Conservation (phyloP, 2,329 filamentous ascomycete species). For the Trichoderma polysporum region DNA sequence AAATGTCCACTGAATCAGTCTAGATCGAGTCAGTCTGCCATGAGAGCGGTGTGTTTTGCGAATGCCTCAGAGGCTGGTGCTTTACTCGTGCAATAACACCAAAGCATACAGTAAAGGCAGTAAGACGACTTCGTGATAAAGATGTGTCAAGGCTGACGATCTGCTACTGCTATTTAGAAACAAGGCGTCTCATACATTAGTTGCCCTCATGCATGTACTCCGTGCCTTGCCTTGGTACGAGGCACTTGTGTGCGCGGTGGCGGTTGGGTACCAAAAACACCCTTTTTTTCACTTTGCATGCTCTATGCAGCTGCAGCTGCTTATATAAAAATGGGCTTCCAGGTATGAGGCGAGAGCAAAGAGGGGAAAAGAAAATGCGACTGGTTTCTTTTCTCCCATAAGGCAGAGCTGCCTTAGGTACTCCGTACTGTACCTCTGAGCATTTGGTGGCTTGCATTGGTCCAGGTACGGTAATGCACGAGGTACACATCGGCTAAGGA, state of each 20-base stretch:
- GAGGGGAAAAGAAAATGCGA: neutral
- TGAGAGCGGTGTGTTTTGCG: neutral
- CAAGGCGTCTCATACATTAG: slow-evolving; percentile 3
- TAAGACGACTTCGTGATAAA: neutral
- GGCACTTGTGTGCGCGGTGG: neutral
- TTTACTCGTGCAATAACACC: neutral
- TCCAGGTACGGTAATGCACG: neutral
- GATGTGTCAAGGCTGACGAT: neutral
- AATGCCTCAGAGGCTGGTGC: neutral
- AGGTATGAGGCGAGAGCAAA: neutral
- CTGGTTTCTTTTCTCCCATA: neutral
- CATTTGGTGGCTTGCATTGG: neutral
- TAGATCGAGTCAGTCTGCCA: neutral
- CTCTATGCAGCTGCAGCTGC: neutral
- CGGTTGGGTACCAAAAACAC: slow-evolving; percentile 4
- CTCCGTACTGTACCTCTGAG: neutral
- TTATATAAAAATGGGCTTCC: neutral
- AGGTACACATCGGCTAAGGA: neutral
- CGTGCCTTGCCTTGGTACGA: neutral
- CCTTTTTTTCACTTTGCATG: neutral
- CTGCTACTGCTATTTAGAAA: neutral
- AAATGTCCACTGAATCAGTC: neutral
- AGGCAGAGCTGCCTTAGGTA: too few relatives aligned
- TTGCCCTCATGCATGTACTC: neutral
- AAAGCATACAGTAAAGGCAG: neutral